Conservation (phyloP, 2,329 filamentous ascomycete genomes). For the Aureobasidium uvarum region DNA sequence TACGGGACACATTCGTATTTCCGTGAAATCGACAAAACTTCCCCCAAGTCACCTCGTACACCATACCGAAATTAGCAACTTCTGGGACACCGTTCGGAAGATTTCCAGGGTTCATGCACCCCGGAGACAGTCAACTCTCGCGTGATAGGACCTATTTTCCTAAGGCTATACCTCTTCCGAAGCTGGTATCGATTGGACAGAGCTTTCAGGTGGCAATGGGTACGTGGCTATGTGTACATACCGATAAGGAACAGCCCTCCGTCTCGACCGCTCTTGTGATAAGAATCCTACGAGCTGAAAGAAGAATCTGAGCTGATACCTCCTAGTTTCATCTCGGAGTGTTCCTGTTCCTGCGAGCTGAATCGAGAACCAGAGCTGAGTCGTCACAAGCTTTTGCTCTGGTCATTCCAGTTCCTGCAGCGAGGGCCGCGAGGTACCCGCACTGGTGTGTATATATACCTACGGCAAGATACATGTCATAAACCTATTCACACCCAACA, state of each 20-base stretch:
- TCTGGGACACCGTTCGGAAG: neutral
- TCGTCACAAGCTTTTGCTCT: neutral
- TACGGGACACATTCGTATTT: neutral
- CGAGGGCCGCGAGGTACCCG: neutral
- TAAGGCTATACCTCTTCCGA: neutral
- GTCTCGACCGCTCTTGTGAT: neutral
- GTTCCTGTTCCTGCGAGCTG: neutral
- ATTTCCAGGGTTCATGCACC: neutral
- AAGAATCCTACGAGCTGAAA: too few relatives aligned
- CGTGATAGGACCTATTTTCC: neutral
- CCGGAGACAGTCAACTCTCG: neutral
- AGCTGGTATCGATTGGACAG: neutral
- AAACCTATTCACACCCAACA: neutral
- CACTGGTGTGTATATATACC: neutral
- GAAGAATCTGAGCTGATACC: too few relatives aligned
- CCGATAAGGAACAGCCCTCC: neutral
- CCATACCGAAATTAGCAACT: too few relatives aligned
- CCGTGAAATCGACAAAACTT: neutral
- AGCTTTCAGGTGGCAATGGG: neutral
- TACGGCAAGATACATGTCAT: neutral
- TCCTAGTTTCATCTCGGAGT: too few relatives aligned
- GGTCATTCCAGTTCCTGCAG: neutral
- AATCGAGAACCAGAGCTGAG: neutral
- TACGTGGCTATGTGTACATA: neutral
- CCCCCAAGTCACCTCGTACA: neutral